Base-by-base conservation (phyloP, 2,329 filamentous ascomycete genomes). In the Rutstroemia sp. region DNA sequence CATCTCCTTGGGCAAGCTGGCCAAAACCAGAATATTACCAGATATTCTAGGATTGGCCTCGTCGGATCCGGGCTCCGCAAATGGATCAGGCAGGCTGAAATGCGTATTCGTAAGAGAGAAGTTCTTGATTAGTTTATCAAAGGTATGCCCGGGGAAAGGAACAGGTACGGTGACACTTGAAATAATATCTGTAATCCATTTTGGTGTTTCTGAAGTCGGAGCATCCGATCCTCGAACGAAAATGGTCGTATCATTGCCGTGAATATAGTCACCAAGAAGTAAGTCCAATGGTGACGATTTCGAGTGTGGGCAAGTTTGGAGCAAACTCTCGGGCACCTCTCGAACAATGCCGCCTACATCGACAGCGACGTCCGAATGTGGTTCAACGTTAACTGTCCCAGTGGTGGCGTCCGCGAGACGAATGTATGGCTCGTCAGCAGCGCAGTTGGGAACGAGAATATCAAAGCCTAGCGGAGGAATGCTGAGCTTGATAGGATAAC, bases 41-140 rank as follows among this genome's bases (percentile, higher is more conserved):
- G 90, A 95, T 16, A 99, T 84, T 54, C 81, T 84, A 9, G 92
- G 91, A 54, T 87, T 82, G 4, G 87, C 78, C 51, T 86, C 82
- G 0, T 89, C 88, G 10, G 85, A 82, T 57, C 80, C 82, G 0
- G 89, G 88, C 17, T 91, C 84, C 2, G 90, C 89, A 65, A 86
- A 81, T 0, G 89, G 87, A 65, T 91, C 83, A 0, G 94, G 94
- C 47, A 99, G 75, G 49, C 82, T 83, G 70, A 99, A 96, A 65
- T 95, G 84, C 42, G 95, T 89, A 67, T 96, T 82, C 2, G 84
- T 83, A 62, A 97, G 75, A 21, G 90, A 88, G 68, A 97, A 96
- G 64, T 94, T 92, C 63, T 86, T 87, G 68, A 99, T 87, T 16
- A 96, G 74, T 61, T 88, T 84, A 62, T 91, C 90, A 65, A 96